Base-by-base conservation (phyloP, 2,329 filamentous ascomycete genomes). In the Didymella lethalis region DNA sequence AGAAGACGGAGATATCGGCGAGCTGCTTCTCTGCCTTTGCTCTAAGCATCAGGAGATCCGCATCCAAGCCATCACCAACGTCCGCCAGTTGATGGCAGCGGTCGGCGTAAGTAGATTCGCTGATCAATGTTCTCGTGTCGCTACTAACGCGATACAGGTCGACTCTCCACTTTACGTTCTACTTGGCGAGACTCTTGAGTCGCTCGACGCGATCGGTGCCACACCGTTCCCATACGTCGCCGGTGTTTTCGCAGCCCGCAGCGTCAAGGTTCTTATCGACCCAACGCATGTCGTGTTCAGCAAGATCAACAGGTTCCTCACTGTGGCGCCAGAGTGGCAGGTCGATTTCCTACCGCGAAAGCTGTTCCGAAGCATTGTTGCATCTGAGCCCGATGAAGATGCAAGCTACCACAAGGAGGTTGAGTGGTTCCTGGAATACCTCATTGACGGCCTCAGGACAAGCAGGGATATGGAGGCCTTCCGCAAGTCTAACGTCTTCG, bases 291-390 rank as follows among this genome's bases (percentile, higher is more conserved):
- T 86, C 60, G 85, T 97, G 36, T 98, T 97, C 74, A 86, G 88
- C 57, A 97, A 97, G 74, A 81, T 95, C 77, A 97, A 96, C 79
- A 82, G 84, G 6, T 97, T 93, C 75, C 85, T 98, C 34, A 91
- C 91, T 23, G 88, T 88, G 50, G 86, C 88, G 0, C 93, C 94
- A 0, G 77, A 83, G 25, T 98, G 94, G 94, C 83, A 88, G 12
- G 72, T 83, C 11, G 76, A 76, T 28, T 84, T 84, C 45, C 74
- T 88, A 5, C 81, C 85, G 0, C 81, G 81, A 1, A 85, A 86
- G 70, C 88, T 86, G 81, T 78, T 88, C 18, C 86, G 91, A 59
- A 88, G 87, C 71, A 86, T 95, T 25, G 85, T 95, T 7, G 82
- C 94, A n/a, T 86, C 87, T 51, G 85, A 88, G 61, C 90, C 92